These are phyloP conservation scores for Curvularia verruculosa DNA, from an alignment of 2,329 filamentous ascomycete genomes.

Conservation along the genomic window DNA sequence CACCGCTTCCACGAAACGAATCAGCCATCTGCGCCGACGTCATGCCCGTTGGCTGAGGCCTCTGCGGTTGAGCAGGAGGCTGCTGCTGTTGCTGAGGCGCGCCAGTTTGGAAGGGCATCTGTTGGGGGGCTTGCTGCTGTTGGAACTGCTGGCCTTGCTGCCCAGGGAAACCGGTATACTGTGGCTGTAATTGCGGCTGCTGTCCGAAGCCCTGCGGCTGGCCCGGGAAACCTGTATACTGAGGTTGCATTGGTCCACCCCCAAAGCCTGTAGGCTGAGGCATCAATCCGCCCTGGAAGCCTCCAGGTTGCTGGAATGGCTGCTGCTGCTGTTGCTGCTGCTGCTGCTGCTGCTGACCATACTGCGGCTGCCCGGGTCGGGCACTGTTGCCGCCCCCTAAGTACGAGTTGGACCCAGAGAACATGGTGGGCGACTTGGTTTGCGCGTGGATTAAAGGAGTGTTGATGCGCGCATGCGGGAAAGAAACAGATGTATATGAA, in stretches of 20 bases:
- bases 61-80: constrained; percentile 53
- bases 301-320: constrained; percentile 62
- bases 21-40: constrained; percentile 69
- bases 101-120: constrained; percentile 48
- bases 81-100: constrained; percentile 66
- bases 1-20: constrained; percentile 58
- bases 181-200: constrained; percentile 50
- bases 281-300: constrained; percentile 53
- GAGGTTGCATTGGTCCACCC: constrained; percentile 57
- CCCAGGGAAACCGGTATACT: constrained; percentile 58
- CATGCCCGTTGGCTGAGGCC: constrained; percentile 63
- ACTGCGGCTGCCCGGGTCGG: constrained; percentile 65
- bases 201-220: constrained; percentile 56
- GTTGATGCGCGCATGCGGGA: constrained; percentile 31
- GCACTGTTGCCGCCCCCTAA: constrained; percentile 78
- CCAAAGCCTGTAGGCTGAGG: constrained; percentile 62
- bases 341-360: constrained; percentile 58
- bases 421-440: constrained; percentile 66
- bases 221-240: constrained; percentile 58
- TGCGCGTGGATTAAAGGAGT: constrained; percentile 27
- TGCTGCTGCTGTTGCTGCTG: constrained; percentile 51
- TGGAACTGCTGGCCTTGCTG: constrained; percentile 53
- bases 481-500: constrained; percentile 16
- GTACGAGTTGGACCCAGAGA: constrained; percentile 86
- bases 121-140: constrained; percentile 61